Conservation (phyloP, 2,329 filamentous ascomycete species). For the Verticillium isaacii region DNA sequence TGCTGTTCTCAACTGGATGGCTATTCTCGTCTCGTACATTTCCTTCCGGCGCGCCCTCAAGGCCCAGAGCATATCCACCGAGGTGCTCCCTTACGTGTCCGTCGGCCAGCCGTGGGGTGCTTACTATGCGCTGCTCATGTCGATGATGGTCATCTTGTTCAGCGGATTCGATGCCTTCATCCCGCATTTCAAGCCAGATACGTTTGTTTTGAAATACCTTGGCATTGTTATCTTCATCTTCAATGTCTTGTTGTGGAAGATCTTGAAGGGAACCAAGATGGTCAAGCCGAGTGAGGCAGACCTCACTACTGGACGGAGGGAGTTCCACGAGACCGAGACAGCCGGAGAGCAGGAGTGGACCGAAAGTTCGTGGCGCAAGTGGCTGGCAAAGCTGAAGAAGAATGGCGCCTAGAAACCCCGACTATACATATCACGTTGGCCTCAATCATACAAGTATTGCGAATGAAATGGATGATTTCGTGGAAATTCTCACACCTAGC, state of each 20-base stretch:
- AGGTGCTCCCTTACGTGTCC: conserved; percentile 30
- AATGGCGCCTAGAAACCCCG: too few species aligned
- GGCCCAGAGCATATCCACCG: conserved; percentile 27
- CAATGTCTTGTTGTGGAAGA: conserved; percentile 61
- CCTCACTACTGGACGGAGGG: conserved; percentile 43
- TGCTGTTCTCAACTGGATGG: conserved; percentile 68
- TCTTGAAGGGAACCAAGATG: conserved; percentile 51
- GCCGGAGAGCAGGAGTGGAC: background rate
- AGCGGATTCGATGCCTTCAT: conserved; percentile 61
- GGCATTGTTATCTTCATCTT: conserved; percentile 38
- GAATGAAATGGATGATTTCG: too few species aligned
- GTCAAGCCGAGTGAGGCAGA: conserved; percentile 50
- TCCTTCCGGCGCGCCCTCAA: conserved; percentile 30
- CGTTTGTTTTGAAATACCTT: conserved; percentile 56
- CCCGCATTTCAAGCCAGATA: conserved; percentile 55
- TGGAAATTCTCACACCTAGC: too few species aligned
- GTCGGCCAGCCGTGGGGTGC: conserved; percentile 23
- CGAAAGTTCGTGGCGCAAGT: background rate
- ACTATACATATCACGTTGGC: too few species aligned
- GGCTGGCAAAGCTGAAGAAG: background rate
- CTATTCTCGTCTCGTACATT: conserved; percentile 44
- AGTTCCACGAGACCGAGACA: conserved; percentile 10
- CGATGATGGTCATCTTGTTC: conserved; percentile 53
- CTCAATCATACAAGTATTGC: too few species aligned
- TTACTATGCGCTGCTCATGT: conserved; percentile 16